Percentiles rank a stretch among this genome's conserved stretches.
Conservation (phyloP, 23 red algal species). For the Pyropia haitanensis region DNA sequence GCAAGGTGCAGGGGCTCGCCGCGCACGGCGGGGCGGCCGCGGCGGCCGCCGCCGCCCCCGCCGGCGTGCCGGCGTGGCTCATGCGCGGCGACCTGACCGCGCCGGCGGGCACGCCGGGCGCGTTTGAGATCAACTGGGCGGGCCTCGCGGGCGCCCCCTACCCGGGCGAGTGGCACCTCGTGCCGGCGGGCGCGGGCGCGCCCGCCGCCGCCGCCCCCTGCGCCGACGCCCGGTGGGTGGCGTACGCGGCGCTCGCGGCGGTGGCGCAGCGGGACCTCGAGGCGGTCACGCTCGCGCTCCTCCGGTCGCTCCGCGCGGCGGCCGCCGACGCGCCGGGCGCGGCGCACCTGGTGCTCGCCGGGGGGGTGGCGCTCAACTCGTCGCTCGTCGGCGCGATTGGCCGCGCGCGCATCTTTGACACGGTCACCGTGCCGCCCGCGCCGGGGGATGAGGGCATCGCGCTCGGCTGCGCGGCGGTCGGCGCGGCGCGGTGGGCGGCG, state of each 20-base stretch:
- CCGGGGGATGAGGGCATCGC: conserved; percentile 91
- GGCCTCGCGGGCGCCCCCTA: no score
- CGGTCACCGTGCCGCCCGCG: conserved; percentile 54
- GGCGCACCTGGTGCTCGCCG: conserved; percentile 23
- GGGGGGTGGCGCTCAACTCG: conserved; percentile 76
- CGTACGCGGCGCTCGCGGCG: background rate
- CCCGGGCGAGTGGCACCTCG: no score
- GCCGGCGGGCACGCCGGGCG: no score
- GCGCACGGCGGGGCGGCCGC: no score
- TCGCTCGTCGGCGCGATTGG: conserved; percentile 42
- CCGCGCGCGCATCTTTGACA: background rate
- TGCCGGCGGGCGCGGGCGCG: no score
- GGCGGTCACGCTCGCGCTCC: background rate
- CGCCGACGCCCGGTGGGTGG: no score
- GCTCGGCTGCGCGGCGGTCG: conserved; percentile 72
- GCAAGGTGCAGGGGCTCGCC: conserved; percentile 45
- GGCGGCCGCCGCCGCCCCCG: no score
- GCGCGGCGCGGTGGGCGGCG: conserved; percentile 8
- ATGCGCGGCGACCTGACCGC: no score
- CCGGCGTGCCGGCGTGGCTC: no score
- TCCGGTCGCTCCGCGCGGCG: background rate
- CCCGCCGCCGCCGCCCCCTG: no score
- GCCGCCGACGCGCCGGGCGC: background rate
- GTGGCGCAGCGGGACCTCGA: conserved; percentile 20
- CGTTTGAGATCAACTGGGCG: no score